Conservation (phyloP, 345 rosid species). For the Bruguiera parviflora region DNA sequence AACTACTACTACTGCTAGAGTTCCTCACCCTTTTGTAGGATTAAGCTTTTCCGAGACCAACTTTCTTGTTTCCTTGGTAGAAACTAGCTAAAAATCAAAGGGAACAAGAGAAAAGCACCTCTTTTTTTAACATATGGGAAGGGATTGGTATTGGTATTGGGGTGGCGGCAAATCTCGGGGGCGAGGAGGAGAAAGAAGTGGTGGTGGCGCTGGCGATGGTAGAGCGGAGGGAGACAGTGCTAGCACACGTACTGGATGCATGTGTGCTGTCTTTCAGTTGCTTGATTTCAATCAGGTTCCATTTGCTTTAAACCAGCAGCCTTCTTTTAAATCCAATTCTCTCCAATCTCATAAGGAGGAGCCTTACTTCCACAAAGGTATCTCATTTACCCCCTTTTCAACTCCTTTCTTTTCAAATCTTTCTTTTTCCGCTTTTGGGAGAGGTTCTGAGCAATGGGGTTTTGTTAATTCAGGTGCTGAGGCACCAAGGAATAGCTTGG, state of each 20-base stretch:
- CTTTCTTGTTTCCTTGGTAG: too few species aligned
- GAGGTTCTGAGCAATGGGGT: conserved; percentile 2
- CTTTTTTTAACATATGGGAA: conserved; percentile 42
- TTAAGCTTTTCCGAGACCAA: too few species aligned
- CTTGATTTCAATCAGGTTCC: conserved; percentile 67
- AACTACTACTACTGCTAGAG: conserved; percentile 3
- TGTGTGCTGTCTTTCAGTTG: conserved; percentile 67
- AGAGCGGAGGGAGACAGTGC: neutral
- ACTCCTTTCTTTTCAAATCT: neutral
- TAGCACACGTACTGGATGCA: conserved; percentile 53
- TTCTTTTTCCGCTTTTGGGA: neutral
- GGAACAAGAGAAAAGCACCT: neutral
- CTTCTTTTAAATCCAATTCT: conserved; percentile 44
- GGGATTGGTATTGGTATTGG: conserved; percentile 45
- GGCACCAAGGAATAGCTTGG: conserved; percentile 87
- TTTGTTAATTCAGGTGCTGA: conserved; percentile 45
- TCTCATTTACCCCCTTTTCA: conserved; percentile 1
- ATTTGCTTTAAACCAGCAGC: conserved; percentile 36
- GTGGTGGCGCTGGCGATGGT: neutral
- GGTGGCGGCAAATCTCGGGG: conserved; percentile 37
- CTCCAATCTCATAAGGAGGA: conserved; percentile 14
- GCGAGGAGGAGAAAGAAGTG: conserved; percentile 22
- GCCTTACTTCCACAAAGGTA: conserved; percentile 42
- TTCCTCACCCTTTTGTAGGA: too few species aligned
- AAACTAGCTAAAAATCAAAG: too few species aligned